Evolutionary conservation across 768 basidiomycete genomes (phyloP), one percentile per base, ranked within the genome.

Genomic region (Mycena indigotica): DNA sequence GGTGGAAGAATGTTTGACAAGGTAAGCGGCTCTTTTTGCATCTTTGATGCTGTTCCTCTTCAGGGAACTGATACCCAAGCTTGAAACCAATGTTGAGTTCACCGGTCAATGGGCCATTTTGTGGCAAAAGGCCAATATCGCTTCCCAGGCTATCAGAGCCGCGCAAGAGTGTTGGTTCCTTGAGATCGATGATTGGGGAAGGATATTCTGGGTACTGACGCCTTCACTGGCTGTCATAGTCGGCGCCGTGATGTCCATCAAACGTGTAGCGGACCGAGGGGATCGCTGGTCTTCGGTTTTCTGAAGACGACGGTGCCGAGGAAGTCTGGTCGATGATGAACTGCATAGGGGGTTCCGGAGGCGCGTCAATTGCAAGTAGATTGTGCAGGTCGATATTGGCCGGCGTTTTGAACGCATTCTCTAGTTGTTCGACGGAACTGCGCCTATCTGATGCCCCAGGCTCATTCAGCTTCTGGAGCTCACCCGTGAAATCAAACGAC

Each of bases 401-500:
- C 0, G 90, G 89, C 0, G 89, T 89, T 60, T 83, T 79, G 76
- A 93, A 93, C 1, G 90, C 89, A 51, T 78, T 85, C 73, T 92
- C 91, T 21, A 92, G 73, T 70, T 93, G 86, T 69, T 91, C 89
- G 3, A 93, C 86, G 66, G 93, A 93, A 70, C 90, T 92, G 13
- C 70, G 76, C 10, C 89, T 74, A 65, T 90, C 85, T 1, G 84
- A 85, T 1, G 66, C 88, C 29, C 87, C 87, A 5, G 84, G 86
- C 63, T 89, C 85, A 52, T 87, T 86, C 49, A 93, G 76, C 64
- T 75, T 84, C 69, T 80, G 73, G 52, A 93, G 70, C 69, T 92
- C 91, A 35, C 86, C 88, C 0, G 91, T 93, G 66, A 93, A 93
- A 65, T 93, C 91, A 58, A 93, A 93, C 1, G 86, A 88, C 64